Base-by-base conservation (phyloP, 192 early-diverging fungal genomes). In the Coemansia sp. region DNA sequence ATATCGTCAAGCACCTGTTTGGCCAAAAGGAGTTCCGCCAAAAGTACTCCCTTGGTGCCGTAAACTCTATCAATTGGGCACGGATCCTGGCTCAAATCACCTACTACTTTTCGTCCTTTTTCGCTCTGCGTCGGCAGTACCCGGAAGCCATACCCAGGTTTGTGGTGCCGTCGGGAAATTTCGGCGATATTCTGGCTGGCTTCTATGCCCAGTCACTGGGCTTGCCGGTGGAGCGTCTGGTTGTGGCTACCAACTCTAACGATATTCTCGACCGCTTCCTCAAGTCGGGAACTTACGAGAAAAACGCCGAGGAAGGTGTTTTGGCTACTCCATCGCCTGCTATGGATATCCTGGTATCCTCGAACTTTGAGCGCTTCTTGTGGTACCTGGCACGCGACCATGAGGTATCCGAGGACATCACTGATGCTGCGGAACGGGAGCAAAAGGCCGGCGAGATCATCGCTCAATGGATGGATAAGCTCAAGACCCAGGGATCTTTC, bases 11-110 rank as follows among this genome's bases (percentile, higher is more conserved):
- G 81, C 80, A 81, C 39, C 72, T 92, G 59, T 97, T 98, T 72
- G 81, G 81, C 26, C 87, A 94, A 53, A 63, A 67, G 5, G 79
- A 72, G 8, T 96, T 95, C 76, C 87, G 86, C 50, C 61, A 58
- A 28, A 75, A 83, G 47, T 84, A 94, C 71, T 82, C 87, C 48
- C 82, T 98, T 37, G 94, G 88, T 41, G 96, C 96, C 11, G 83
- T 98, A 70, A 98, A 98, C 78, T 98, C 96, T 10, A 98, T 98
- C 83, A 98, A 98, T 83, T 97, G 94, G 94, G 94, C 94, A 11
- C 85, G 94, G 36, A 98, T 98, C 53, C 76, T 98, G 39, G 93
- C 91, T 10, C 96, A 98, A 77, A 98, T 88, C 42, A 82, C 87
- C 21, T 98, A 98, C 75, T 98, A 98, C 78, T 94, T 94, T 78